phyloP scores from a whole-genome alignment of 169 alveolate species.

The Theileria equi region DNA sequence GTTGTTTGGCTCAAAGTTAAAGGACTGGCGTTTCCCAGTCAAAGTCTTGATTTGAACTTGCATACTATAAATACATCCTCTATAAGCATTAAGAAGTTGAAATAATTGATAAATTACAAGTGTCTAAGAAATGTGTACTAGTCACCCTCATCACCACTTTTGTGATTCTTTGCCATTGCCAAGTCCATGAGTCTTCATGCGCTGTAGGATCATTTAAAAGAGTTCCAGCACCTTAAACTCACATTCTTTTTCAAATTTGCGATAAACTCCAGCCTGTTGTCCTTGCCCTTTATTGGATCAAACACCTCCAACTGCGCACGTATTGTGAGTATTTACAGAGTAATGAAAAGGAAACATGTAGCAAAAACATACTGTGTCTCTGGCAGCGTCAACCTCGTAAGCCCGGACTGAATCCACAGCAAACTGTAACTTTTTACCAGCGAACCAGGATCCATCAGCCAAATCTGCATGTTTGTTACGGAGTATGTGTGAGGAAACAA shows the following conservation, averaged over 20 bases:
- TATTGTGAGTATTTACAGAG: not conserved
- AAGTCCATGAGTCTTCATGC: constrained; percentile 3
- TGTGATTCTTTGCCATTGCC: no score
- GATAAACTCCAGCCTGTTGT: constrained; percentile 32
- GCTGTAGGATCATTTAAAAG: not conserved
- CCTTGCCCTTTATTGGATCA: constrained; percentile 59
- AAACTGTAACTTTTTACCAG: constrained; percentile 52
- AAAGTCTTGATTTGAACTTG: constrained; percentile 88
- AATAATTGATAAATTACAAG: not conserved
- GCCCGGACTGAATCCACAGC: constrained; percentile 61
- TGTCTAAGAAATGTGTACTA: not conserved
- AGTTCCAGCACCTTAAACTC: not conserved
- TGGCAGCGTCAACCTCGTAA: constrained; percentile 62
- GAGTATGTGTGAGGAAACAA: not conserved
- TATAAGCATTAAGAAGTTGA: not conserved
- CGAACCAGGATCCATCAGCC: constrained; percentile 67
- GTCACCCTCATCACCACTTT: not conserved
- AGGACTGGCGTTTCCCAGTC: constrained; percentile 89
- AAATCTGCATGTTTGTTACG: constrained; percentile 17
- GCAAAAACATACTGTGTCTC: constrained; percentile 37
- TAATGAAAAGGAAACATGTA: not conserved
- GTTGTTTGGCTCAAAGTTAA: constrained; percentile 93
- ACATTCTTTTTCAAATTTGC: constrained; percentile 25
- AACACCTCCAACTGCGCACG: constrained; percentile 54
- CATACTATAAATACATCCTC: constrained; percentile 61